Evolutionary conservation across 2,329 filamentous ascomycete species (phyloP), one percentile per base, ranked within the genome.

Genomic region (Ophiosphaerella korrae): DNA sequence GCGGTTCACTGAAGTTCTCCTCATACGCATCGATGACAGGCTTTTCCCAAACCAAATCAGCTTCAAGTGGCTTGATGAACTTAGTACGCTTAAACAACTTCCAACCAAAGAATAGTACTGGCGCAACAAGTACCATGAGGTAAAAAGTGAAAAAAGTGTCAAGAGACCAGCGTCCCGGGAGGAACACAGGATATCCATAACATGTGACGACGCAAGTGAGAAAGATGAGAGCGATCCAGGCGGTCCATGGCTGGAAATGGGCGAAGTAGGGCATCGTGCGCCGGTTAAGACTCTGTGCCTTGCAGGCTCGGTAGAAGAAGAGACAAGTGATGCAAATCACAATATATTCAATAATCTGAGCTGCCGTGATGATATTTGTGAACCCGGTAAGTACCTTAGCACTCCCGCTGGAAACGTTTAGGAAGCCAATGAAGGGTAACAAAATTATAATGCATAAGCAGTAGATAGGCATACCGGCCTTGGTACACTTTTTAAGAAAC

Each of bases 321-420:
- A 85, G 75, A 69, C 83, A 86, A n/a, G 82, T 86, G 21, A 80
- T 66, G 40, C 74, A 75, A 74, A 85, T 85, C 66, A 82, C 77
- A 46, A 73, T 72, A 60, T 64, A 74, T 64, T 74, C 65, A 55
- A 74, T 67, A 5, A 72, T 46, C 63, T 89, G 86, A 1, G 88
- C 89, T 0, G 89, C 87, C 9, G 89, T 91, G 14, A 90, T 79
- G 65, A 90, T 74, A 50, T 83, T 88, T 35, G 89, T 82, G 58
- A 92, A 85, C 88, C 88, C 92, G 39, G 80, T 80, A 55, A 92
- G 76, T 1, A 92, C 89, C 24, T 86, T 83, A 3, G 88, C 82
- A 0, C 85, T 81, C 50, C 80, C 79, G 55, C 84, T 81, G 7
- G 84, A 87, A n/a, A 93, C 80, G 70, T 92, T 87, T 41, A 92